Conservation (phyloP, 2,329 filamentous ascomycete genomes). For the Corinectria fuckeliana region DNA sequence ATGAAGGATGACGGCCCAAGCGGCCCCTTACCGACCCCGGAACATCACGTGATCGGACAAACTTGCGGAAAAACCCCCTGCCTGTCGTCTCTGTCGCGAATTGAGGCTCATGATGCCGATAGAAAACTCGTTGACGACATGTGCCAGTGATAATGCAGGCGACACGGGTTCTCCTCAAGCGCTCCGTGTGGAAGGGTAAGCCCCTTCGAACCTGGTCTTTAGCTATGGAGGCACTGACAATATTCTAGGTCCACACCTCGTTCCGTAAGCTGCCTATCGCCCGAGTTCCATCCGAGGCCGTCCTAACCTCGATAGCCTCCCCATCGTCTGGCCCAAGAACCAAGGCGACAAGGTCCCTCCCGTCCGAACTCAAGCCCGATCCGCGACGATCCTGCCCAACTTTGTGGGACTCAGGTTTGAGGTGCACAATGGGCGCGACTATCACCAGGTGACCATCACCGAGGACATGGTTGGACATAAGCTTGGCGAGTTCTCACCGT, state of each 20-base stretch:
- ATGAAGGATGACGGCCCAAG: background rate
- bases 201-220: background rate
- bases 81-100: conserved; percentile 16
- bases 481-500: conserved; percentile 90
- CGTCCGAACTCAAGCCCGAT: conserved; percentile 85
- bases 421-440: conserved; percentile 90
- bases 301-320: conserved; percentile 55
- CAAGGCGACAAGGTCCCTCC: conserved; percentile 70
- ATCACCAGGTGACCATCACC: conserved; percentile 81
- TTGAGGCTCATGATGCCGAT: conserved; percentile 24
- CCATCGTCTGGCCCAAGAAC: conserved; percentile 65
- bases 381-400: conserved; percentile 88
- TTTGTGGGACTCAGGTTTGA: conserved; percentile 91
- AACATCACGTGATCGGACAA: conserved; percentile 23
- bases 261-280: conserved; percentile 52
- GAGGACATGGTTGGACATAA: conserved; percentile 98
- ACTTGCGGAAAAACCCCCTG: conserved; percentile 27
- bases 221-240: conserved; percentile 27
- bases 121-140: conserved; percentile 35
- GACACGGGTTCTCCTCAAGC: conserved; percentile 71
- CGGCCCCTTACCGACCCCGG: too few species aligned
- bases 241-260: conserved; percentile 57
- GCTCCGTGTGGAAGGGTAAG: conserved; percentile 89
- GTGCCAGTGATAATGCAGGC: conserved; percentile 65
- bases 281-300: conserved; percentile 30